A percentile compares a stretch with the other conserved stretches of the same genome.
These are phyloP conservation scores for Rubus idaeus DNA, from an alignment of 306 rosid genomes.

Conservation along the genomic window DNA sequence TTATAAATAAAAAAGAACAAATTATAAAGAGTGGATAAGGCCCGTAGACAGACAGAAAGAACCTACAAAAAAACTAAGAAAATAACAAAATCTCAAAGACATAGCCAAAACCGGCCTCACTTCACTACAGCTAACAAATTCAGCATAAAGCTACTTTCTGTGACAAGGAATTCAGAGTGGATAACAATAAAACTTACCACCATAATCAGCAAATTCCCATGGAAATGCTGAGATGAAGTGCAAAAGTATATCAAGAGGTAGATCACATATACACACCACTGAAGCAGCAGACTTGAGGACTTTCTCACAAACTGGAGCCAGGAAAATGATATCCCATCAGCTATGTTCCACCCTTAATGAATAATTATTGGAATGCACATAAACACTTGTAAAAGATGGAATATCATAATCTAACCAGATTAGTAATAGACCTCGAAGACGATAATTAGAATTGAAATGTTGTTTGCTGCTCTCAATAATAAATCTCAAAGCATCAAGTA, in stretches of 20 bases:
- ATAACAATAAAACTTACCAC: constrained; percentile 50
- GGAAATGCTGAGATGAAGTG: constrained; percentile 85
- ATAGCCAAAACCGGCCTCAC: no score
- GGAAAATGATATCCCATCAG: constrained; percentile 28
- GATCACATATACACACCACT: constrained; percentile 64
- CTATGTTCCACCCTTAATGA: constrained; percentile 16
- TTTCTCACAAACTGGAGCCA: constrained; percentile 74
- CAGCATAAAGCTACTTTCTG: background rate
- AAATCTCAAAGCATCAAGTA: constrained; percentile 75
- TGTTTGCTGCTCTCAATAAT: constrained; percentile 85
- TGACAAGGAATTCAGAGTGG: background rate
- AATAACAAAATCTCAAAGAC: background rate
- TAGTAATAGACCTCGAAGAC: constrained; percentile 65
- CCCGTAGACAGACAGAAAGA: background rate
- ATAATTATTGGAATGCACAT: constrained; percentile 20
- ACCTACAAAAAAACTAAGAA: background rate
- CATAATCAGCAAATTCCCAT: constrained; percentile 70
- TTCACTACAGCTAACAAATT: no score
- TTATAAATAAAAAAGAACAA: background rate
- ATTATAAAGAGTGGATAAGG: background rate
- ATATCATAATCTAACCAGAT: constrained; percentile 40
- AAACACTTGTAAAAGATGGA: constrained; percentile 24
- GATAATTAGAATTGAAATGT: constrained; percentile 95
- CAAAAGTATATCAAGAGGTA: constrained; percentile 66
- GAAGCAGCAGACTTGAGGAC: constrained; percentile 71